These are phyloP conservation scores for Pseudozyma thailandica DNA, from an alignment of 1,284 basidiomycete species.

Conservation along the genomic window DNA sequence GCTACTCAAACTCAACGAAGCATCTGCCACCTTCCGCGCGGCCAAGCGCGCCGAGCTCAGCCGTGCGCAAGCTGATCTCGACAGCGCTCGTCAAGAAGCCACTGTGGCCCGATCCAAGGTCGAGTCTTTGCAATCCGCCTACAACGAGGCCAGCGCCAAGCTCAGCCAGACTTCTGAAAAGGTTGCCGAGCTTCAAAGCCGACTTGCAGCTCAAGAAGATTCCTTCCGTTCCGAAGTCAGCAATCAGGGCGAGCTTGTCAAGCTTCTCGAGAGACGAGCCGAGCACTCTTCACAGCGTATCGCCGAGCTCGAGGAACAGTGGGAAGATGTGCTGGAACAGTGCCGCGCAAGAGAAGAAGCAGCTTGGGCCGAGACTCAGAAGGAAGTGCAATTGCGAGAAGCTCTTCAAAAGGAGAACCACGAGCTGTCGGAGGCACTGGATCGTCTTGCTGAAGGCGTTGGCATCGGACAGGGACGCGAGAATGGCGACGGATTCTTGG, in stretches of 20 bases:
- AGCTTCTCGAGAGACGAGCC: slow-evolving; percentile 84
- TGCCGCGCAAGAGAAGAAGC: slow-evolving; percentile 76
- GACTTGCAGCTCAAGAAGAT: slow-evolving; percentile 81
- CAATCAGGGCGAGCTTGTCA: slow-evolving; percentile 77
- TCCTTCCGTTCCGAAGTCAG: slow-evolving; percentile 80
- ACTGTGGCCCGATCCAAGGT: slow-evolving; percentile 75
- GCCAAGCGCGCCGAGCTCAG: slow-evolving; percentile 75
- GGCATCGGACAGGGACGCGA: slow-evolving; percentile 56
- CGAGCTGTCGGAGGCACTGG: slow-evolving; percentile 60
- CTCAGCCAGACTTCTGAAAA: slow-evolving; percentile 78
- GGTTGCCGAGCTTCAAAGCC: slow-evolving; percentile 77
- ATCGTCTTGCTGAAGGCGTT: slow-evolving; percentile 62
- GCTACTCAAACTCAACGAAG: slow-evolving; percentile 55
- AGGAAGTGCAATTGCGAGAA: slow-evolving; percentile 69
- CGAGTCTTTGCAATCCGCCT: slow-evolving; percentile 77
- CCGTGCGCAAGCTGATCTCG: slow-evolving; percentile 78
- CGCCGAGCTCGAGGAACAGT: slow-evolving; percentile 80
- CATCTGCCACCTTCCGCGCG: slow-evolving; percentile 43
- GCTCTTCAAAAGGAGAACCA: slow-evolving; percentile 69
- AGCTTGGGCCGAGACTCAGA: slow-evolving; percentile 76
- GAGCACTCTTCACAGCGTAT: slow-evolving; percentile 80
- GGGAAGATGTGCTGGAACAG: slow-evolving; percentile 77
- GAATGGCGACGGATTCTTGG: slow-evolving; percentile 32
- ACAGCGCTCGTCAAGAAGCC: slow-evolving; percentile 76
- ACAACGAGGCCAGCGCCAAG: slow-evolving; percentile 76